phyloP scores from a whole-genome alignment of 805 yeast species.

The Zygotorulaspora danielsina region DNA sequence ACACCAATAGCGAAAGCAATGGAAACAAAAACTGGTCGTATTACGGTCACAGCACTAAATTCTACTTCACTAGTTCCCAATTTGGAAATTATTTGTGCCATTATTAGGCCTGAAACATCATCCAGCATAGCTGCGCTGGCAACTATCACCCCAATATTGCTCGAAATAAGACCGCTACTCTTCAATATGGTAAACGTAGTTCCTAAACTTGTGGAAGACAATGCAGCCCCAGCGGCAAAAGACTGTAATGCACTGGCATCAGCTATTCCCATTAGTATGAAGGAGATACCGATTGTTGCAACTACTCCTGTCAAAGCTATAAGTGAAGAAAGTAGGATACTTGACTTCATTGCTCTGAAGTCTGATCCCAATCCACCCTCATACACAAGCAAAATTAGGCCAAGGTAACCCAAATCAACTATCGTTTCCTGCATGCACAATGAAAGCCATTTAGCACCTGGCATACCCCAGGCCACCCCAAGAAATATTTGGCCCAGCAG shows the following conservation, averaged over 20 bases:
- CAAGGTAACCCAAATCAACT: neutral
- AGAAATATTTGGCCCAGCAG: conserved; percentile 1
- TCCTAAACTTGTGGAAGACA: conserved; percentile 2
- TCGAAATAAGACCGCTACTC: neutral
- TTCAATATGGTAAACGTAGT: conserved; percentile 1
- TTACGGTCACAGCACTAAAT: neutral
- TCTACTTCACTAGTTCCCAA: neutral
- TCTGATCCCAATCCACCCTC: neutral
- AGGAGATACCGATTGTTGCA: conserved; percentile 1
- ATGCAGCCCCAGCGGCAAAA: conserved; percentile 1
- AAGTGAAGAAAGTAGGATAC: neutral
- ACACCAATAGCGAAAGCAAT: conserved; percentile 1
- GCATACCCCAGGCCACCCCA: conserved; percentile 1
- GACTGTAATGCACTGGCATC: neutral
- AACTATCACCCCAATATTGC: neutral
- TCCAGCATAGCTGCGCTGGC: conserved; percentile 1
- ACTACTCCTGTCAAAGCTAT: neutral
- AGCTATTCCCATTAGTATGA: neutral
- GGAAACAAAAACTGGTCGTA: conserved; percentile 1
- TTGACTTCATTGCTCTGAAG: neutral
- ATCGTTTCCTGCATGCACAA: neutral
- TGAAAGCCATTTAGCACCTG: conserved; percentile 1
- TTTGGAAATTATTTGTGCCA: conserved; percentile 1
- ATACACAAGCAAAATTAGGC: conserved; percentile 1
- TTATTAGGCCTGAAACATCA: neutral